Percentiles rank a stretch among this genome's conserved stretches.
Conservation (phyloP, 805 yeast genomes). For the Helenozyma rhizophorensis region DNA sequence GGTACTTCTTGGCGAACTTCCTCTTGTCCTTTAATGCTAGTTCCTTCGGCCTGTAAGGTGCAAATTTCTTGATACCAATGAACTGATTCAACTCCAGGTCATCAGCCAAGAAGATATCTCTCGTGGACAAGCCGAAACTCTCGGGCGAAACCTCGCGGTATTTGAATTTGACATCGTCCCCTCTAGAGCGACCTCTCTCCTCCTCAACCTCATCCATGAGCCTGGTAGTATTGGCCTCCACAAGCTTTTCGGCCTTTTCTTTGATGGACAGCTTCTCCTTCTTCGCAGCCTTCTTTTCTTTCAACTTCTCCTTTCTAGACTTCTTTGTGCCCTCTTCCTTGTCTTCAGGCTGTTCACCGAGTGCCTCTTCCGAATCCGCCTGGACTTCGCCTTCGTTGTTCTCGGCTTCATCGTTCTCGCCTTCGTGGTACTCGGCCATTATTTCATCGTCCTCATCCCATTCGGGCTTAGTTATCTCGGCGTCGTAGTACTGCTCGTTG, state of each 20-base stretch:
- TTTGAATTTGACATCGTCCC: conserved; percentile 54
- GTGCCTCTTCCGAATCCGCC: conserved; percentile 5
- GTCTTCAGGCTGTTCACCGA: conserved; percentile 21
- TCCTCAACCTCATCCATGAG: conserved; percentile 63
- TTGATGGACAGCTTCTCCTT: conserved; percentile 58
- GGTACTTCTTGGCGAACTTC: conserved; percentile 75
- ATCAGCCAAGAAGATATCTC: conserved; percentile 88
- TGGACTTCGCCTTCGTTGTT: background rate
- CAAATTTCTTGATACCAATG: conserved; percentile 86
- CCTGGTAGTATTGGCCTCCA: conserved; percentile 66
- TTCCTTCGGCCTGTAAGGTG: conserved; percentile 83
- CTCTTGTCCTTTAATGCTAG: conserved; percentile 71
- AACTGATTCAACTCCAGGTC: conserved; percentile 80
- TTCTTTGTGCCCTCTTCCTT: conserved; percentile 29
- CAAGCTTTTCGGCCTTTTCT: conserved; percentile 69
- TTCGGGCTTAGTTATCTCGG: conserved; percentile 48
- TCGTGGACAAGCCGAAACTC: conserved; percentile 74
- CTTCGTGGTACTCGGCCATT: conserved; percentile 32
- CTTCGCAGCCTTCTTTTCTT: conserved; percentile 54
- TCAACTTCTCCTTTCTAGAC: conserved; percentile 51
- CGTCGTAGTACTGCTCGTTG: conserved; percentile 74
- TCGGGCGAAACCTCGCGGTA: conserved; percentile 97
- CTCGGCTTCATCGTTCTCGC: conserved; percentile 3
- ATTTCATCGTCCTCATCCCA: conserved; percentile 48
- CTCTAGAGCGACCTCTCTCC: conserved; percentile 54